Conservation (phyloP, 2,329 filamentous ascomycete species). For the Fusarium brevicatenulatum region DNA sequence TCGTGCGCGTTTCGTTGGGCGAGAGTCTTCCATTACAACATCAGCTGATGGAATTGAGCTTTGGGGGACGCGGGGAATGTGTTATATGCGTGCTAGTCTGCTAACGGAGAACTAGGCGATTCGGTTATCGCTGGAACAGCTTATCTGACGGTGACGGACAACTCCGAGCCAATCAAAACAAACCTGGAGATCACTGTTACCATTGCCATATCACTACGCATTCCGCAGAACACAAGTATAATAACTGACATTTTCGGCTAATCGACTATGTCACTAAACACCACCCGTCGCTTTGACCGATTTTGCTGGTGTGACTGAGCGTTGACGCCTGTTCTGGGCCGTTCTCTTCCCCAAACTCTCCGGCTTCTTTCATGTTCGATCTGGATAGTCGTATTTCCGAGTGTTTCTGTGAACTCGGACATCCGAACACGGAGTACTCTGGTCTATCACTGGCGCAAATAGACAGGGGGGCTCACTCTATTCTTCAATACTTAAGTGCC, state of each 20-base stretch:
- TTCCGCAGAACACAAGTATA: fast-evolving
- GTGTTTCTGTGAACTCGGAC: background rate
- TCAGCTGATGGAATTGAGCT: background rate
- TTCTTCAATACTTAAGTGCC: fast-evolving
- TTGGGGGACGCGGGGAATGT: background rate
- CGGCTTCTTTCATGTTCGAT: background rate
- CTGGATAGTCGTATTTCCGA: background rate
- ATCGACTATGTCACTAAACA: fast-evolving
- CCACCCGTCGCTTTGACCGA: fast-evolving
- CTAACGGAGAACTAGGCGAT: background rate
- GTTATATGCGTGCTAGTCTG: background rate
- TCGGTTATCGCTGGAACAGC: background rate
- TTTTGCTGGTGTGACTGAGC: background rate
- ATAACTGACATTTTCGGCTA: background rate
- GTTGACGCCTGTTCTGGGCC: fast-evolving
- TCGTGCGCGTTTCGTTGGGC: background rate
- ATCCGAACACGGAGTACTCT: background rate
- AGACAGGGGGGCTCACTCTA: fast-evolving
- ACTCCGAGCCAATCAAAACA: background rate
- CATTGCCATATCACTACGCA: fast-evolving
- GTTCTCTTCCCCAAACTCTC: background rate
- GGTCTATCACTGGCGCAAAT: fast-evolving
- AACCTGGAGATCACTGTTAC: too few relatives aligned
- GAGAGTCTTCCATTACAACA: background rate
- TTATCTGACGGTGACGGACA: background rate